Evolutionary conservation across 805 yeast species (phyloP).

Genomic region (Candida stauntonica): DNA sequence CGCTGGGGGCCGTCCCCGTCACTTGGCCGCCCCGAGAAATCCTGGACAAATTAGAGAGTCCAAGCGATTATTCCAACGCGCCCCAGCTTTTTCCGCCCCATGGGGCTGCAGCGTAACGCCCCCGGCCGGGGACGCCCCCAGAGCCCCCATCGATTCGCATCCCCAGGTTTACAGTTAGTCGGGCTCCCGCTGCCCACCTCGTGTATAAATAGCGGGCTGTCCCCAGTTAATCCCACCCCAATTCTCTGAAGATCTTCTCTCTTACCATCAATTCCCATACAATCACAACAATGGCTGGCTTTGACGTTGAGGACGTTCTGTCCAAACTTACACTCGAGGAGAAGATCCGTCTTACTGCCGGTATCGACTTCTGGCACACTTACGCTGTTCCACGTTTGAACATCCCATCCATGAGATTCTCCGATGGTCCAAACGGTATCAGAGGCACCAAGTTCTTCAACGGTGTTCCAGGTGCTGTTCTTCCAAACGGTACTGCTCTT

Average conservation of each 20-base stretch:
- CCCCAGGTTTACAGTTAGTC: neutral
- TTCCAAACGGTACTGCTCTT: conserved; percentile 55
- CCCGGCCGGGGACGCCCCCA: neutral
- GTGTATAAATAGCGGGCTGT: neutral
- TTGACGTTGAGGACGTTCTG: conserved; percentile 27
- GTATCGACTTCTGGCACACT: conserved; percentile 51
- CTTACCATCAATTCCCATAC: neutral
- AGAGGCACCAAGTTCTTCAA: conserved; percentile 54
- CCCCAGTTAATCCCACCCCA: no score
- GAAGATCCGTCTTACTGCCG: conserved; percentile 33
- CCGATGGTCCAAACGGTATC: conserved; percentile 64
- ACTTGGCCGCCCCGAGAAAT: no score
- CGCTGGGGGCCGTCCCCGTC: no score
- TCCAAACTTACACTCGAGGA: conserved; percentile 25
- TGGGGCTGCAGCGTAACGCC: no score
- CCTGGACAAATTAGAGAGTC: no score
- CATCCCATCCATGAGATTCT: conserved; percentile 43
- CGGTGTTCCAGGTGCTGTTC: conserved; percentile 50
- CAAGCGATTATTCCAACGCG: neutral
- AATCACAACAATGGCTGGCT: conserved; percentile 4
- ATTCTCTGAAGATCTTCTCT: neutral
- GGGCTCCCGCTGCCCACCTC: no score
- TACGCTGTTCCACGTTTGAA: conserved; percentile 34
- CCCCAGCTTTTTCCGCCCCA: neutral
- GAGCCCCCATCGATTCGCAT: neutral